Percentiles rank a stretch among this genome's conserved stretches.
These are phyloP conservation scores for Protea cynaroides DNA, from an alignment of 164 flowering plant genomes.

Conservation along the genomic window DNA sequence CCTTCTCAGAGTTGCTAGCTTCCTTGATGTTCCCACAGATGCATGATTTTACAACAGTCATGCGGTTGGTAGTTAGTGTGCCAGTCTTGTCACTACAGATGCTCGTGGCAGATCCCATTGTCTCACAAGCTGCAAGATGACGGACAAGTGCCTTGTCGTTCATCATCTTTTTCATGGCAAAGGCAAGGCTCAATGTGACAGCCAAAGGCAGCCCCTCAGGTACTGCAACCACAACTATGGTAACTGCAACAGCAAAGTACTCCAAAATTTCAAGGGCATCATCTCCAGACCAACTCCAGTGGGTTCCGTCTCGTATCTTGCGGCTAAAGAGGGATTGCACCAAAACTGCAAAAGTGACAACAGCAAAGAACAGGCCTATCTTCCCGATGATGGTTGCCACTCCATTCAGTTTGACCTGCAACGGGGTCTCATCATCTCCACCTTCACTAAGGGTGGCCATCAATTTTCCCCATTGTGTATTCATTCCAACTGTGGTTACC, in stretches of 20 bases:
- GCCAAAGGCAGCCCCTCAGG: constrained; percentile 97
- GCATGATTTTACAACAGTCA: constrained; percentile 88
- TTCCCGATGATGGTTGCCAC: constrained; percentile 92
- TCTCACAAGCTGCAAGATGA: constrained; percentile 92
- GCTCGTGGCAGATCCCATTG: constrained; percentile 93
- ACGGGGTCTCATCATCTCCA: constrained; percentile 95
- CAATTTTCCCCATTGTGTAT: constrained; percentile 98
- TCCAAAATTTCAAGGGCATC: constrained; percentile 74
- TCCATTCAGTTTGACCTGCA: constrained; percentile 95
- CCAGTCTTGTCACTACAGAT: constrained; percentile 99
- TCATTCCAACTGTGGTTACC: constrained; percentile 96
- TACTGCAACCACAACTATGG: constrained; percentile 97
- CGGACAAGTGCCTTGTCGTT: constrained; percentile 92
- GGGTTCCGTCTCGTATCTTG: constrained; percentile 58
- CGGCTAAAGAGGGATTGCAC: constrained; percentile 60
- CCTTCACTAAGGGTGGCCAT: constrained; percentile 98
- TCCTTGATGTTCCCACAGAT: constrained; percentile 59
- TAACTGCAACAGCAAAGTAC: constrained; percentile 90
- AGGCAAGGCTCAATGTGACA: constrained; percentile 94
- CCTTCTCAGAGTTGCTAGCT: constrained; percentile 23
- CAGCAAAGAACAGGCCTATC: constrained; percentile 88
- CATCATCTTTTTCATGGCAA: constrained; percentile 99
- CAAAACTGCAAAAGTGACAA: constrained; percentile 84
- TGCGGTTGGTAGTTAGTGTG: constrained; percentile 87
- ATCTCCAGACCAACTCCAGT: constrained; percentile 79